Base-by-base conservation (phyloP, 2,329 filamentous ascomycete species). In the Fusarium piperis region DNA sequence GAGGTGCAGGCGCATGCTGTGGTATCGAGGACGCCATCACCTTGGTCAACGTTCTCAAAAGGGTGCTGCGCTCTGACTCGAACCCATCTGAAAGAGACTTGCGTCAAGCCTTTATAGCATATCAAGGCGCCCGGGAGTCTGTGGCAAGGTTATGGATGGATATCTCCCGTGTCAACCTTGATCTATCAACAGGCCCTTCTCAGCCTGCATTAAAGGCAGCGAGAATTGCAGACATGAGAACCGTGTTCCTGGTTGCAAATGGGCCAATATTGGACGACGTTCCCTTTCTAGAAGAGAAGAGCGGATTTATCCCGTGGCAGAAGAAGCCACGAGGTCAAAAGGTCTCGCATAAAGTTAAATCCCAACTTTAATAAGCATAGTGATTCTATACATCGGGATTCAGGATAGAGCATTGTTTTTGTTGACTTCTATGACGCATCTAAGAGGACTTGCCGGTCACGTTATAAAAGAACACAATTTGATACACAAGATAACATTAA, bases 1-100 rank as follows among this genome's bases (percentile, higher is more conserved):
- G 67, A 56, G 67, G 67, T 10, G 67, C 67, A 23, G 67, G 67
- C 16, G 67, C 67, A 35, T 70, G 67, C 20, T 59, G 57, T 0
- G 67, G 67, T 0, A 70, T 70, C 4, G 67, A 70, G 15, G 67
- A 70, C n/a, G 53, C 52, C 2, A 55, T 70, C 30, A 32, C 44
- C 0, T 6, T 70, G 2, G 67, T 70, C 3, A 70, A 70, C 18
- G 39, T 18, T 0, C 62, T 70, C 7, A 55, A 62, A 1, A 33
- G 44, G 3, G 8, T 35, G 0, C 39, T 70, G 0, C 62, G 39
- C 9, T 58, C 57, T 0, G 35, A 55, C 2, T n/a, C 62, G 9
- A 41, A 67, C 2, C 67, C 67, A 0, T 33, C 26, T 6, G n/a
- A 38, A 0, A 57, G 20, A 7, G 39, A 67, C 1, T 7, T 70